These are phyloP conservation scores for Rhizophagus sp. DNA, from an alignment of 192 early-diverging fungal genomes.

Conservation along the genomic window DNA sequence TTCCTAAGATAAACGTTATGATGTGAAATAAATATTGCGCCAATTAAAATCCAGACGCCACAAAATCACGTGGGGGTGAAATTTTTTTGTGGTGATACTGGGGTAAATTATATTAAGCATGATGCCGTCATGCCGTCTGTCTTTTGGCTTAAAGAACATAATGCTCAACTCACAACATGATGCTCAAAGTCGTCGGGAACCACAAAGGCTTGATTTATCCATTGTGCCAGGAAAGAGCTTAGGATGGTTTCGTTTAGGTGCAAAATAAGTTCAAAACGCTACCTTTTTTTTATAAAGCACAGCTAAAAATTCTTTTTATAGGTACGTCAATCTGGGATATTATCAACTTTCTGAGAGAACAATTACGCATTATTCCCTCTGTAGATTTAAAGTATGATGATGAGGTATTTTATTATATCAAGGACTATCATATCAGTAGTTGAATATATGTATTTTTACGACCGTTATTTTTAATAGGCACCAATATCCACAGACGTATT, in stretches of 20 bases:
- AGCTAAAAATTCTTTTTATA: slow-evolving; percentile 21
- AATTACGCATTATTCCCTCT: slow-evolving; percentile 49
- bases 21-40: too few species aligned
- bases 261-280: not conserved
- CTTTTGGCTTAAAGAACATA: too few species aligned
- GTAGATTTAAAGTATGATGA: slow-evolving; percentile 68
- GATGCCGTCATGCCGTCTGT: too few species aligned
- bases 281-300: not conserved
- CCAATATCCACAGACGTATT: slow-evolving; percentile 48
- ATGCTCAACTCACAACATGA: slow-evolving; percentile 9
- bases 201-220: slow-evolving; percentile 48
- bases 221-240: slow-evolving; percentile 57
- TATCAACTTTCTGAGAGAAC: slow-evolving; percentile 53
- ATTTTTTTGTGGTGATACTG: too few species aligned
- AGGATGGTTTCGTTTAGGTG: slow-evolving; percentile 57
- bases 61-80: too few species aligned
- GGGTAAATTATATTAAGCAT: too few species aligned
- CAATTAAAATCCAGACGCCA: too few species aligned
- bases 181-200: slow-evolving; percentile 4
- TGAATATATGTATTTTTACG: not conserved
- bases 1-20: too few species aligned
- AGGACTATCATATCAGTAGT: not conserved
- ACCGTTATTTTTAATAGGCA: slow-evolving; percentile 33
- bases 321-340: slow-evolving; percentile 66
- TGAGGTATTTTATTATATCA: slow-evolving; percentile 44